Base-by-base conservation (phyloP, 2,329 filamentous ascomycete species). In the Penicillium sp. region DNA sequence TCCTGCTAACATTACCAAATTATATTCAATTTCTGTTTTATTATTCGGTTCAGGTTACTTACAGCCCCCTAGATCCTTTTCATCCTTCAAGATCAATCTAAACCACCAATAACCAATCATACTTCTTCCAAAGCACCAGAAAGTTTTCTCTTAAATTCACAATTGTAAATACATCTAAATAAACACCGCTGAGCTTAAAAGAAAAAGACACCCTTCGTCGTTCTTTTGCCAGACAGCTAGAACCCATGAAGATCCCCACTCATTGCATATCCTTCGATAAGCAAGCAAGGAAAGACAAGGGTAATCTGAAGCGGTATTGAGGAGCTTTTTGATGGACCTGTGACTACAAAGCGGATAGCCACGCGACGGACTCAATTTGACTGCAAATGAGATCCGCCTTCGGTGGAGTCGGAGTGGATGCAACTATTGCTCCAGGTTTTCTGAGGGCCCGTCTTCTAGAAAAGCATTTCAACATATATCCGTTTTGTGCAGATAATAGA, bases 371-470 rank as follows among this genome's bases (percentile, higher is more conserved):
- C 45, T 58, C 45, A 59, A 64, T 60, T 43, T 53, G 56, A 49
- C 28, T 53, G 42, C 51, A 60, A 62, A 64, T 66, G 59, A 64
- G 67, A 68, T 69, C 64, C 65, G 57, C 62, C 40, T 16, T 11
- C 35, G 26, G 65, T 65, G 65, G 67, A 48, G 55, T 51, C 52
- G 10, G 8, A 25, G 61, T 68, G 66, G 66, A 67, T 60, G 62
- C 43, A 38, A 61, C 56, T 63, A 62, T 65, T 60, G 58, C 65
- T 68, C 62, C 58, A 61, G 60, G 49, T 65, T 63, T 55, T 60
- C 53, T 25, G 1, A 58, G 46, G 46, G 52, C 55, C 59, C 57
- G 46, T 60, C 56, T 62, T 61, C 59, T 45, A 60, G 56, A 61
- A 61, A 53, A 62, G 19, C 1, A 22, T 22, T 22, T 59, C 56